Conservation (phyloP, 1,284 basidiomycete species). For the Sanghuangporus baumii region DNA sequence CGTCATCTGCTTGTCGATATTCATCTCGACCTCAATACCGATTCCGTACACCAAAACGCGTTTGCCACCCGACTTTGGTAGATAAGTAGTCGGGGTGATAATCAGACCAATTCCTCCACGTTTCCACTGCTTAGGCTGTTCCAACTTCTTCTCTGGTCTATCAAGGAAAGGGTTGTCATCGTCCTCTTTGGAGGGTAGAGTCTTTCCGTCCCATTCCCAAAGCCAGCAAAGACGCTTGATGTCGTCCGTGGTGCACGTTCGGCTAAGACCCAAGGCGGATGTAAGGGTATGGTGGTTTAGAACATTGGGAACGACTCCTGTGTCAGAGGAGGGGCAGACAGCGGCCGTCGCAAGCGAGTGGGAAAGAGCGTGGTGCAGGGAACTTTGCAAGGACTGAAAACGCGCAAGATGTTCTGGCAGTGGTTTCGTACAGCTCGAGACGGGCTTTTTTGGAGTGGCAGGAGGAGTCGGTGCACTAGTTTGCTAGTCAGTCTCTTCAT, state of each 20-base stretch:
- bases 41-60: slow-evolving; percentile 74
- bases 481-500: not conserved
- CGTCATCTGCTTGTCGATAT: slow-evolving; percentile 70
- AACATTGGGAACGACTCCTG: slow-evolving; percentile 69
- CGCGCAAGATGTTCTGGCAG: slow-evolving; percentile 58
- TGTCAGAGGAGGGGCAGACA: slow-evolving; percentile 69
- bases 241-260: slow-evolving; percentile 59
- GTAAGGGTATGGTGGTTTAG: slow-evolving; percentile 66
- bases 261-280: slow-evolving; percentile 60
- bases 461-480: slow-evolving; percentile 35
- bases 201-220: slow-evolving; percentile 77
- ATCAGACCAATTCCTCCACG: slow-evolving; percentile 74
- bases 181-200: slow-evolving; percentile 42
- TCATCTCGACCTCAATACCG: slow-evolving; percentile 79
- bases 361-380: slow-evolving; percentile 71
- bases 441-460: slow-evolving; percentile 25
- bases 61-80: slow-evolving; percentile 55
- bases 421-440: slow-evolving; percentile 24
- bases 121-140: slow-evolving; percentile 56
- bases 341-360: slow-evolving; percentile 77
- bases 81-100: slow-evolving; percentile 63
- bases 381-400: slow-evolving; percentile 55
- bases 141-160: slow-evolving; percentile 26
- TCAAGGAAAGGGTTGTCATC: slow-evolving; percentile 72
- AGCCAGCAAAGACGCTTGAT: slow-evolving; percentile 74